These are phyloP conservation scores for Obelidium mucronatum DNA, from an alignment of 192 early-diverging fungal species.

Conservation along the genomic window DNA sequence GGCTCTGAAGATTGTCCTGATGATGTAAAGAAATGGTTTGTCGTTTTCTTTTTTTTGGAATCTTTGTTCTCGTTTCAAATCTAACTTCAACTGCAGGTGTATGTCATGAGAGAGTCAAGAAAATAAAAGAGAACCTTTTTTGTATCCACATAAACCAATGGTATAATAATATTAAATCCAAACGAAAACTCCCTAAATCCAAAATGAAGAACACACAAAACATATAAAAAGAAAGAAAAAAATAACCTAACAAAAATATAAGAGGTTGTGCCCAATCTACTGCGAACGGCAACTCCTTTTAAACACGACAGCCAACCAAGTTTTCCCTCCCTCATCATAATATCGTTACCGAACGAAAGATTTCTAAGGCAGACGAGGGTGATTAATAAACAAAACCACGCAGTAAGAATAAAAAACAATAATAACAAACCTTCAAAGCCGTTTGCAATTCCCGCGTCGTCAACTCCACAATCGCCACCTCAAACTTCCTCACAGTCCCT, in stretches of 20 bases:
- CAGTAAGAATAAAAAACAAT: constrained; percentile 37
- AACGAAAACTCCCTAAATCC: not conserved
- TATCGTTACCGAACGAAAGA: not conserved
- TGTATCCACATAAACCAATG: no score
- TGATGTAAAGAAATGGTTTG: constrained; percentile 43
- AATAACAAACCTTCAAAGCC: constrained; percentile 52
- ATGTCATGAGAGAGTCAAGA: no score
- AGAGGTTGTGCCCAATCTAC: no score
- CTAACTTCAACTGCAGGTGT: no score
- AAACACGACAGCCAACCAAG: no score
- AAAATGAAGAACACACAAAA: not conserved
- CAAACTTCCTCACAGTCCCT: constrained; percentile 7
- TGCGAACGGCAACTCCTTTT: no score
- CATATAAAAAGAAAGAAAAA: not conserved
- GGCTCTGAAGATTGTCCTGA: constrained; percentile 32
- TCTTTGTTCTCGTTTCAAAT: no score
- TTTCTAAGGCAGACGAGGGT: not conserved
- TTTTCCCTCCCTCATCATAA: no score
- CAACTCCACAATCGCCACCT: constrained; percentile 13
- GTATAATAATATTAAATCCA: not conserved
- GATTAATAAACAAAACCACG: not conserved
- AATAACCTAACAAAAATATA: not conserved
- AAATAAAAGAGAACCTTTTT: no score
- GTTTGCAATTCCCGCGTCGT: constrained; percentile 29
- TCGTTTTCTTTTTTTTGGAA: no score